phyloP scores from a whole-genome alignment of 2,329 filamentous ascomycete genomes.

The Fusarium drepaniforme region DNA sequence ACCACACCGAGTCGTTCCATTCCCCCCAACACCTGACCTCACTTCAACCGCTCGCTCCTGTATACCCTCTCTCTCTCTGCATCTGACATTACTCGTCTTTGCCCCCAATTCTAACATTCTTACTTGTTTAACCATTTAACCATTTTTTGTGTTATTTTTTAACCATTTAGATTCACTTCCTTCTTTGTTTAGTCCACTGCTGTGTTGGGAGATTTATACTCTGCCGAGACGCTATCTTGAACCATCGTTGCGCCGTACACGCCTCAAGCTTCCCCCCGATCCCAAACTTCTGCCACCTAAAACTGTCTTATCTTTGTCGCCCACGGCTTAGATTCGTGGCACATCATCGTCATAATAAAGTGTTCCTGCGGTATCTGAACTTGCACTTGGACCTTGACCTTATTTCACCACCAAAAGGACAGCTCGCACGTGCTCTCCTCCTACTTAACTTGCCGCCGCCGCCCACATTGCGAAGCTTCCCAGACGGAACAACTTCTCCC shows the following conservation, averaged over 20 bases:
- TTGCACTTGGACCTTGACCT: constrained; percentile 25
- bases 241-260: constrained; percentile 16
- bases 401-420: constrained; percentile 22
- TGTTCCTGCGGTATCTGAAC: neutral
- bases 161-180: constrained; percentile 4
- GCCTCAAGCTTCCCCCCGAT: constrained; percentile 16
- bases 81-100: neutral
- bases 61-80: neutral
- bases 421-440: constrained; percentile 36
- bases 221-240: constrained; percentile 9
- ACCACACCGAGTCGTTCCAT: constrained; percentile 15
- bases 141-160: neutral
- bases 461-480: constrained; percentile 12
- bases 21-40: constrained; percentile 23
- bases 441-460: constrained; percentile 9
- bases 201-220: constrained; percentile 11
- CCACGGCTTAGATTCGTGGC: constrained; percentile 7
- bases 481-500: constrained; percentile 7
- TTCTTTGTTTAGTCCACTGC: neutral
- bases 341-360: constrained; percentile 7
- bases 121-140: neutral
- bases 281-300: constrained; percentile 25
- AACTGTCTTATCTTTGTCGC: constrained; percentile 11
- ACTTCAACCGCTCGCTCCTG: constrained; percentile 2
- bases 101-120: neutral